A percentile compares a stretch with the other conserved stretches of the same genome.
These are phyloP conservation scores for Colletotrichum sp. DNA, from an alignment of 2,329 filamentous ascomycete species.

Conservation along the genomic window DNA sequence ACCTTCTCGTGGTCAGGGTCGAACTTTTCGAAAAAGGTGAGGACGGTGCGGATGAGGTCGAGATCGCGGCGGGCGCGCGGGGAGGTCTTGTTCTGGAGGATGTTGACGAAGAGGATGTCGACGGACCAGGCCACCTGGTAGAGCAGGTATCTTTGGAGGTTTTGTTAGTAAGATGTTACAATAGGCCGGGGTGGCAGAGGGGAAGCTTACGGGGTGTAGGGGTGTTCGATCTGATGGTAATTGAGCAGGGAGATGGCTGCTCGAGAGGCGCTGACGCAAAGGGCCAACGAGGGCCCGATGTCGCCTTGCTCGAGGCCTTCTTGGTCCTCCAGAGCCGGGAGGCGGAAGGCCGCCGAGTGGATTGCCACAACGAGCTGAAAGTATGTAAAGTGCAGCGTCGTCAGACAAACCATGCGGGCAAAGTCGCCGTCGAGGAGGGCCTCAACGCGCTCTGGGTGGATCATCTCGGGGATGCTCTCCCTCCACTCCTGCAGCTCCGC, in stretches of 20 bases:
- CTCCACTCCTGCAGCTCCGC: slow-evolving; percentile 14
- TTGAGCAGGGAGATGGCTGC: slow-evolving; percentile 14
- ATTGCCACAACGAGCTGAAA: slow-evolving; percentile 16
- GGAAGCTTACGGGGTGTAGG: slow-evolving; percentile 2
- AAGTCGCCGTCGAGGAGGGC: slow-evolving; percentile 11
- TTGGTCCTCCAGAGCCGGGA: not conserved
- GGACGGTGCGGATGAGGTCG: slow-evolving; percentile 12
- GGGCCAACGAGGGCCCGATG: not conserved
- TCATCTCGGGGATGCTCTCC: slow-evolving; percentile 15
- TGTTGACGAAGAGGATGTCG: slow-evolving; percentile 13
- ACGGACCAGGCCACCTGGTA: slow-evolving; percentile 17
- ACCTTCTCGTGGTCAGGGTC: not conserved
- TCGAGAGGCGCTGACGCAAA: slow-evolving; percentile 5
- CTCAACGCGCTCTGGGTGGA: slow-evolving; percentile 8
- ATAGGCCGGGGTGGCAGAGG: not conserved
- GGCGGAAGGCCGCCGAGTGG: slow-evolving; percentile 6
- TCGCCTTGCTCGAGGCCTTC: not conserved
- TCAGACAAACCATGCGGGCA: not conserved
- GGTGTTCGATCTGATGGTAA: slow-evolving; percentile 10
- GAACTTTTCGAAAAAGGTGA: slow-evolving; percentile 15
- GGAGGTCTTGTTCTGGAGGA: slow-evolving; percentile 7
- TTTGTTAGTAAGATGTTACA: not conserved
- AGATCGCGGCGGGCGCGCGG: slow-evolving; percentile 11
- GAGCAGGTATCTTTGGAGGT: not conserved
- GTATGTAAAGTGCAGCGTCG: slow-evolving; percentile 14